Conservation (phyloP, 768 basidiomycete genomes). For the Favolaschia claudopus region DNA sequence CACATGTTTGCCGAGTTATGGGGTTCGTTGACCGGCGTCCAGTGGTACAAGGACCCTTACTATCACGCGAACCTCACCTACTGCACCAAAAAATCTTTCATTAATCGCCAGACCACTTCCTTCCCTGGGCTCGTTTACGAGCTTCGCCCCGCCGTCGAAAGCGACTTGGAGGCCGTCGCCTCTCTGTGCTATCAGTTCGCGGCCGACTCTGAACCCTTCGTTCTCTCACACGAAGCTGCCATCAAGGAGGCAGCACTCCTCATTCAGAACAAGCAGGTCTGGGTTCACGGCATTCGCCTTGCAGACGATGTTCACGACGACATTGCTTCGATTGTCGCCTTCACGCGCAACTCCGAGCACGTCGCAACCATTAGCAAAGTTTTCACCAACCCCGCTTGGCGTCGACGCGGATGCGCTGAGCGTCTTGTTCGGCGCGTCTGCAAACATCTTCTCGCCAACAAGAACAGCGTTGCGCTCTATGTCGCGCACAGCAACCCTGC, state of each 20-base stretch:
- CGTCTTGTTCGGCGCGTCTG: constrained; percentile 67
- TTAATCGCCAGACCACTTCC: constrained; percentile 24
- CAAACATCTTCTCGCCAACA: constrained; percentile 52
- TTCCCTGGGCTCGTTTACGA: constrained; percentile 37
- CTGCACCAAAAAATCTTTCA: constrained; percentile 57
- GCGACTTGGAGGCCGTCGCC: constrained; percentile 51
- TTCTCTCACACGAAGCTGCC: constrained; percentile 50
- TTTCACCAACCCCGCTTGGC: constrained; percentile 62
- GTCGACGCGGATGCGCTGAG: constrained; percentile 64
- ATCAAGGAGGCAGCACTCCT: constrained; percentile 57
- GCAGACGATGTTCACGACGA: constrained; percentile 34
- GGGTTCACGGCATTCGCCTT: constrained; percentile 63
- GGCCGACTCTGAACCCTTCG: constrained; percentile 62
- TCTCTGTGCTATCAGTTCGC: constrained; percentile 65
- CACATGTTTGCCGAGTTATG: constrained; percentile 56
- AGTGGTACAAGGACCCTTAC: constrained; percentile 51
- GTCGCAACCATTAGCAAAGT: constrained; percentile 79
- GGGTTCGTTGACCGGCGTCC: constrained; percentile 53
- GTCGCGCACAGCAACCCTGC: constrained; percentile 65
- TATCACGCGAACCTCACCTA: constrained; percentile 67
- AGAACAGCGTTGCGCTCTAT: constrained; percentile 66
- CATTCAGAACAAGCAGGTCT: constrained; percentile 56
- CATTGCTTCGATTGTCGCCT: constrained; percentile 73
- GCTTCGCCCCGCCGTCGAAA: constrained; percentile 50
- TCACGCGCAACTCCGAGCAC: constrained; percentile 63